phyloP scores from a whole-genome alignment of 345 rosid species.

The Brassica incana region DNA sequence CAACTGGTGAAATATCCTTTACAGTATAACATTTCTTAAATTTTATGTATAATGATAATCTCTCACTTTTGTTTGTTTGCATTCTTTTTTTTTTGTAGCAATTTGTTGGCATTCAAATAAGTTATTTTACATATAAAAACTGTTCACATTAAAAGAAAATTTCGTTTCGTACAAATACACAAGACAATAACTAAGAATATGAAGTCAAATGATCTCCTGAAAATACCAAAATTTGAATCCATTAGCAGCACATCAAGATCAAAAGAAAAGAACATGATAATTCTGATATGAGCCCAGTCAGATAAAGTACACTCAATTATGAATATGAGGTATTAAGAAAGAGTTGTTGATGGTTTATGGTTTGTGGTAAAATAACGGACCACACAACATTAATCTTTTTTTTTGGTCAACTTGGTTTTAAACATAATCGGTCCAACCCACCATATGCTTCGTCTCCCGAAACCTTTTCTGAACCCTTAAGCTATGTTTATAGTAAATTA shows the following conservation, averaged over 20 bases:
- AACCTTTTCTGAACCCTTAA: conserved; percentile 1
- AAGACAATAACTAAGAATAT: background rate
- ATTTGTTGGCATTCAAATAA: background rate
- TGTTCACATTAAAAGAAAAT: background rate
- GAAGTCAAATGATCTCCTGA: background rate
- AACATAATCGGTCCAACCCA: conserved; percentile 30
- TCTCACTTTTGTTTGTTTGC: background rate
- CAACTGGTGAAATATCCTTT: background rate
- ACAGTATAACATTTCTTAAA: background rate
- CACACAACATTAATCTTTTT: conserved; percentile 9
- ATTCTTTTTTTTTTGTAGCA: no score
- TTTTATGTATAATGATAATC: background rate
- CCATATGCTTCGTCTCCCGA: conserved; percentile 28
- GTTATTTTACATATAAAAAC: background rate
- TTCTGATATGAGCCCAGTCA: background rate
- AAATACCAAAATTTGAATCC: background rate
- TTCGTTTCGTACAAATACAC: background rate
- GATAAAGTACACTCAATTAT: background rate
- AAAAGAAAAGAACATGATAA: background rate
- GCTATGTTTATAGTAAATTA: background rate
- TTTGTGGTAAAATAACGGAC: conserved; percentile 4
- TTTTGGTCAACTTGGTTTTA: conserved; percentile 9
- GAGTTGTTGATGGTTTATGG: background rate
- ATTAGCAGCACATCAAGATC: background rate
- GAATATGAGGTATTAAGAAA: background rate